These are phyloP conservation scores for Colletotrichum siamense DNA, from an alignment of 2,329 filamentous ascomycete genomes.

Conservation along the genomic window DNA sequence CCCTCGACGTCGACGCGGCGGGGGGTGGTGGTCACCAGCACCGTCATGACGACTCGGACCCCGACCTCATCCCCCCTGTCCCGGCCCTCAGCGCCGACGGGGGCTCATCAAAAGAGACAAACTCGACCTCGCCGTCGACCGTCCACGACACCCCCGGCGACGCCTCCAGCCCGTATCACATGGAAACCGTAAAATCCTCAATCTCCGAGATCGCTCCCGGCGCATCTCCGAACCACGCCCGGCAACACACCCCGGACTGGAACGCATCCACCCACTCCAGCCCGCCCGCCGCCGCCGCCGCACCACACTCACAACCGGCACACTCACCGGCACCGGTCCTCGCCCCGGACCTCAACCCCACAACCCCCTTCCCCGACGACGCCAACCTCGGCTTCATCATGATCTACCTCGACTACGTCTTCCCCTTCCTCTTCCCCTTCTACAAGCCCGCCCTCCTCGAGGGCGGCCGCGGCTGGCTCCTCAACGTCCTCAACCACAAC, in stretches of 20 bases:
- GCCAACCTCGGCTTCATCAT: conserved; percentile 49
- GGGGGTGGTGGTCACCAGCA: neutral
- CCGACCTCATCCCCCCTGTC: conserved; percentile 5
- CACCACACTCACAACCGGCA: neutral
- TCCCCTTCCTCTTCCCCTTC: conserved; percentile 68
- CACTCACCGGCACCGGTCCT: neutral
- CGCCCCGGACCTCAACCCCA: neutral
- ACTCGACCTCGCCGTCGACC: conserved; percentile 12
- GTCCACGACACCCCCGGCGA: conserved; percentile 19
- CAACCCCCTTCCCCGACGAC: conserved; percentile 10
- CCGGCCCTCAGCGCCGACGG: conserved; percentile 9
- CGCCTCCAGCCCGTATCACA: conserved; percentile 9
- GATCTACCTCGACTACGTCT: conserved; percentile 67
- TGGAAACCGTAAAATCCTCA: conserved; percentile 19
- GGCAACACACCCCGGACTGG: conserved; percentile 11
- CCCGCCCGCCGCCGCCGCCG: neutral
- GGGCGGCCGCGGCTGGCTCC: conserved; percentile 66
- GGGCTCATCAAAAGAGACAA: conserved; percentile 9
- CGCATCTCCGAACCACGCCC: conserved; percentile 1
- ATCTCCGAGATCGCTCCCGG: conserved; percentile 16
- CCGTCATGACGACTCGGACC: conserved; percentile 2
- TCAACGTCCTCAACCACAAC: conserved; percentile 61
- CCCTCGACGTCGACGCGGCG: conserved; percentile 30
- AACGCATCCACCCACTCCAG: neutral
- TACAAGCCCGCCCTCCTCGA: conserved; percentile 61